A percentile compares a stretch with the other conserved stretches of the same genome.
phyloP scores from a whole-genome alignment of 2,329 filamentous ascomycete species.

The Penicillium sp. region DNA sequence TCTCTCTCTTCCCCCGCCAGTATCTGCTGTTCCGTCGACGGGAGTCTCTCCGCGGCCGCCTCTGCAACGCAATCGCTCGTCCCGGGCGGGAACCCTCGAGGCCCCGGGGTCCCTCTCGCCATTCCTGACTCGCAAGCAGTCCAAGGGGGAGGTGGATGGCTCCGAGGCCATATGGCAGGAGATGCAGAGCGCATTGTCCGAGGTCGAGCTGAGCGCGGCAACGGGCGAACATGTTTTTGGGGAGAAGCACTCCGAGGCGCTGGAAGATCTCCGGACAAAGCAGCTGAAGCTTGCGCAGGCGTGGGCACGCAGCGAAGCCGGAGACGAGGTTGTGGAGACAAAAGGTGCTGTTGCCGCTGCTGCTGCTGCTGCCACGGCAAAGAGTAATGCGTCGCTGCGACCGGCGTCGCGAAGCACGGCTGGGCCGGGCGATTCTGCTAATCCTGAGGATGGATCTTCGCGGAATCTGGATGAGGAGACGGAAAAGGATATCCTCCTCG shows the following conservation, averaged over 20 bases:
- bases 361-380: too few relatives aligned
- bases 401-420: slow-evolving; percentile 11
- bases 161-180: slow-evolving; percentile 87
- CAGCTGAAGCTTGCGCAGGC: slow-evolving; percentile 87
- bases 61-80: slow-evolving; percentile 30
- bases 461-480: slow-evolving; percentile 66
- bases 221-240: slow-evolving; percentile 79
- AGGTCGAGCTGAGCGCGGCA: slow-evolving; percentile 82
- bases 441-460: too few relatives aligned
- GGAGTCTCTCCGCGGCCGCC: too few relatives aligned
- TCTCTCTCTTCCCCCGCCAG: slow-evolving; percentile 52
- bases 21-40: too few relatives aligned
- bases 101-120: slow-evolving; percentile 28
- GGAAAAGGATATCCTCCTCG: slow-evolving; percentile 73
- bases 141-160: slow-evolving; percentile 53
- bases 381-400: too few relatives aligned
- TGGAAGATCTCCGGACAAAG: slow-evolving; percentile 70
- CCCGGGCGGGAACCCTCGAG: slow-evolving; percentile 27
- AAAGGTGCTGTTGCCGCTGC: too few relatives aligned
- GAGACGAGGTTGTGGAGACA: slow-evolving; percentile 54
- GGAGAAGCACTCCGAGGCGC: slow-evolving; percentile 66
- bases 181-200: slow-evolving; percentile 90
- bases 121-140: slow-evolving; percentile 25
- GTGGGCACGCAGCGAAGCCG: slow-evolving; percentile 77
- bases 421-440: too few relatives aligned